phyloP scores from a whole-genome alignment of 2,329 filamentous ascomycete species.

The Graphilbum sp. region DNA sequence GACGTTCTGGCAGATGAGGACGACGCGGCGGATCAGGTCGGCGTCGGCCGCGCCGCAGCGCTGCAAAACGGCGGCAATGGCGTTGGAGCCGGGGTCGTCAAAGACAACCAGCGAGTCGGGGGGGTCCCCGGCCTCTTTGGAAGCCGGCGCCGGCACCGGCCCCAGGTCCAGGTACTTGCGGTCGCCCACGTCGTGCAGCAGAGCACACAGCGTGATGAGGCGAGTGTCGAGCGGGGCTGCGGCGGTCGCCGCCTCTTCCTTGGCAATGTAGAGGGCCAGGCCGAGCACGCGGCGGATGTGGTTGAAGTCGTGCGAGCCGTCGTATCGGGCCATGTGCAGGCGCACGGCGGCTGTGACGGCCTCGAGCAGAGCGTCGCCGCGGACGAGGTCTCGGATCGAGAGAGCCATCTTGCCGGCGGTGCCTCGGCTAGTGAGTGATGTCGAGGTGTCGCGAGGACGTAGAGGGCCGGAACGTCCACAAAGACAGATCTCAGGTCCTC shows the following conservation, averaged over 20 bases:
- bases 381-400: not conserved
- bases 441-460: no score
- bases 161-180: conserved; percentile 52
- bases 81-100: conserved; percentile 3
- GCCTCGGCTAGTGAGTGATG: no score
- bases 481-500: no score
- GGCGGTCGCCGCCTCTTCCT: conserved; percentile 19
- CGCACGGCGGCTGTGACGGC: conserved; percentile 46
- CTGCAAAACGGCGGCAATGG: conserved; percentile 6
- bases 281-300: conserved; percentile 68
- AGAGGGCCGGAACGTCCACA: no score
- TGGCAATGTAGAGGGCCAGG: conserved; percentile 52
- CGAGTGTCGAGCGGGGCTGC: conserved; percentile 24
- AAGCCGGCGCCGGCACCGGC: conserved; percentile 43
- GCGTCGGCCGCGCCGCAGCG: conserved; percentile 36
- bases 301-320: conserved; percentile 75
- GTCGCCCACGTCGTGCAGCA: conserved; percentile 82
- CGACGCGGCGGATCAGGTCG: conserved; percentile 22
- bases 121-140: conserved; percentile 45
- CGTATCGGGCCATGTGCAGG: conserved; percentile 60
- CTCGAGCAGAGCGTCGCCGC: conserved; percentile 30
- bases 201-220: conserved; percentile 50
- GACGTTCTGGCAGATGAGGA: conserved; percentile 47
- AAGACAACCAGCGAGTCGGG: no score
- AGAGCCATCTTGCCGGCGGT: not conserved